Evolutionary conservation across 805 yeast genomes (phyloP).

Genomic region (Hemisphaericaspora nanyangensis): DNA sequence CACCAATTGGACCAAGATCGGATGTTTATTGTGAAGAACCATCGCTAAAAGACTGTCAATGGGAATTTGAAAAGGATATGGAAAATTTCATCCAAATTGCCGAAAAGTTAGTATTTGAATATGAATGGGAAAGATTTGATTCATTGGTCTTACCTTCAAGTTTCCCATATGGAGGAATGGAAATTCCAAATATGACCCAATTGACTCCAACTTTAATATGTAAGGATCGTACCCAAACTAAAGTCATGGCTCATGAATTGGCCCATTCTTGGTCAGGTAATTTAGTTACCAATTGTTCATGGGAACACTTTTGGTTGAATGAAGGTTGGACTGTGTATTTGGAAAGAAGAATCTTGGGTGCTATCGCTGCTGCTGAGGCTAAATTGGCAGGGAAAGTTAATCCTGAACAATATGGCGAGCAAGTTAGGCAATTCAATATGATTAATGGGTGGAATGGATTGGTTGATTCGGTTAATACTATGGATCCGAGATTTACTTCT

Average conservation of each 20-base stretch:
- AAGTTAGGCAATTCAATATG: conserved; percentile 27
- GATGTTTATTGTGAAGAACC: conserved; percentile 26
- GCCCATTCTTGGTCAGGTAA: conserved; percentile 39
- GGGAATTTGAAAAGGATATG: conserved; percentile 35
- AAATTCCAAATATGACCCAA: conserved; percentile 32
- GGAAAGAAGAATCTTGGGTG: conserved; percentile 31
- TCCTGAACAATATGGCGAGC: conserved; percentile 25
- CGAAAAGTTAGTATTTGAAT: conserved; percentile 28
- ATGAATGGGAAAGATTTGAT: conserved; percentile 33
- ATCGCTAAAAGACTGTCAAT: conserved; percentile 24
- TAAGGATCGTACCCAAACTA: conserved; percentile 31
- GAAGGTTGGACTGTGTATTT: conserved; percentile 37
- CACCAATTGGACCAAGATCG: conserved; percentile 33
- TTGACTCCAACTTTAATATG: conserved; percentile 33
- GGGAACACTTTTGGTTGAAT: conserved; percentile 38
- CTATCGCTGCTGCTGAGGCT: conserved; percentile 23
- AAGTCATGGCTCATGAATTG: conserved; percentile 35
- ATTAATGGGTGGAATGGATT: conserved; percentile 31
- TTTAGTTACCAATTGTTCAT: conserved; percentile 31
- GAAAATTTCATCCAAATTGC: conserved; percentile 31
- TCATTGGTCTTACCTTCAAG: conserved; percentile 30
- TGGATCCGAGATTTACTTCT: conserved; percentile 19
- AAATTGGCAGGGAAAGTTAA: conserved; percentile 13
- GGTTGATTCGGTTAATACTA: conserved; percentile 19
- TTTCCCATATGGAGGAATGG: conserved; percentile 40